Conservation (phyloP, 495 filamentous ascomycete species). For the Tuber melanosporum region DNA sequence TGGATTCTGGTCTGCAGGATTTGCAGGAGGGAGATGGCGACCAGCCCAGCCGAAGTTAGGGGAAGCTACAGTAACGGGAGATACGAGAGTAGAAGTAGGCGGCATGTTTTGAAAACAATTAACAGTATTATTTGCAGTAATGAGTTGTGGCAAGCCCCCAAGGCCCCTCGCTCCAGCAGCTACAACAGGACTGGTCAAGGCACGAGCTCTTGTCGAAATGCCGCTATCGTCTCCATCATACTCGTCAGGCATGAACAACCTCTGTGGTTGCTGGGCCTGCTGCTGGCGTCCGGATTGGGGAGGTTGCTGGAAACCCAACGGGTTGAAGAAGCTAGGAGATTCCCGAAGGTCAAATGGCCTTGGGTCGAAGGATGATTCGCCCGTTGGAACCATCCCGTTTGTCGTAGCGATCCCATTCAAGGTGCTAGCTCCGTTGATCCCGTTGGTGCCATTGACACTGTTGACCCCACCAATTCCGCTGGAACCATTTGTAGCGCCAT, state of each 20-base stretch:
- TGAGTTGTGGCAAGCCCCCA: slow-evolving; percentile 31
- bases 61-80: slow-evolving; percentile 34
- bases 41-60: slow-evolving; percentile 53
- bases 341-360: background rate
- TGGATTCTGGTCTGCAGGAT: slow-evolving; percentile 94
- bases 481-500: background rate
- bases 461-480: slow-evolving; percentile 7
- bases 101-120: slow-evolving; percentile 20
- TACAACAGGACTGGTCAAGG: slow-evolving; percentile 27
- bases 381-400: slow-evolving; percentile 22
- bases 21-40: slow-evolving; percentile 53
- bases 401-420: slow-evolving; percentile 20
- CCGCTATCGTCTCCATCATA: slow-evolving; percentile 30
- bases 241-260: slow-evolving; percentile 21
- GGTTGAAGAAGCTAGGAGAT: background rate
- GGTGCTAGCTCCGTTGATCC: slow-evolving; percentile 20
- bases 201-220: slow-evolving; percentile 24
- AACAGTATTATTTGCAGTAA: slow-evolving; percentile 27
- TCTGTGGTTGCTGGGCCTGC: slow-evolving; percentile 26
- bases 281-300: slow-evolving; percentile 10
- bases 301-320: slow-evolving; percentile 1
- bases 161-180: slow-evolving; percentile 19
- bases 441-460: slow-evolving; percentile 11
- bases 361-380: slow-evolving; percentile 21
- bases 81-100: background rate